Conservation (phyloP, 2,329 filamentous ascomycete species). For the Fusarium paranaense region DNA sequence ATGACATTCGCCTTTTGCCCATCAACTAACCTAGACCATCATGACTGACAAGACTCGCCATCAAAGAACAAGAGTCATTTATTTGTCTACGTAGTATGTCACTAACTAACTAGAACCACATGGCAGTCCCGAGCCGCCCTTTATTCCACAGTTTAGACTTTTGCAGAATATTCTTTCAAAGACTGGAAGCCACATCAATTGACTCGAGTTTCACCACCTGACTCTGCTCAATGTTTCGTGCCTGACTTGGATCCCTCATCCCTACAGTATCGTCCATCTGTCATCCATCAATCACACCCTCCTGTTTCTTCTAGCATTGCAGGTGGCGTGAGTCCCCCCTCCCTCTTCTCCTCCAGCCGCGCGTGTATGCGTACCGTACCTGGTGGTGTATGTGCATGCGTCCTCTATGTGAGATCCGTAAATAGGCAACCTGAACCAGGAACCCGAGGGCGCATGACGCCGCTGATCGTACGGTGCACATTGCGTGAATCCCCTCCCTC, state of each 20-base stretch:
- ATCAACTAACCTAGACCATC: not conserved
- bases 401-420: constrained; percentile 25
- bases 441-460: constrained; percentile 11
- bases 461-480: not conserved
- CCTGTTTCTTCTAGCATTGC: constrained; percentile 22
- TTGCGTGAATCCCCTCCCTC: not conserved
- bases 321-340: constrained; percentile 14
- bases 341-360: constrained; percentile 20
- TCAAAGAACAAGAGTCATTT: not conserved
- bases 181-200: not conserved
- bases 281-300: not conserved
- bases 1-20: not conserved
- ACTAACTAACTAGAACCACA: not conserved
- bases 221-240: not conserved
- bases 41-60: not conserved
- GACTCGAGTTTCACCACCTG: not conserved
- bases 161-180: not conserved
- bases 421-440: not conserved
- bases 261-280: constrained; percentile 5
- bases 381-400: constrained; percentile 1
- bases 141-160: not conserved
- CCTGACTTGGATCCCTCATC: constrained; percentile 4
- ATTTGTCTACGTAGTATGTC: not conserved
- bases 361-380: constrained; percentile 26
- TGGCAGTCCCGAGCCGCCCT: not conserved